Percentiles rank a stretch among this genome's conserved stretches.
phyloP scores from a whole-genome alignment of 202 grass and related monocot genomes.

The Elaeis oleifera region DNA sequence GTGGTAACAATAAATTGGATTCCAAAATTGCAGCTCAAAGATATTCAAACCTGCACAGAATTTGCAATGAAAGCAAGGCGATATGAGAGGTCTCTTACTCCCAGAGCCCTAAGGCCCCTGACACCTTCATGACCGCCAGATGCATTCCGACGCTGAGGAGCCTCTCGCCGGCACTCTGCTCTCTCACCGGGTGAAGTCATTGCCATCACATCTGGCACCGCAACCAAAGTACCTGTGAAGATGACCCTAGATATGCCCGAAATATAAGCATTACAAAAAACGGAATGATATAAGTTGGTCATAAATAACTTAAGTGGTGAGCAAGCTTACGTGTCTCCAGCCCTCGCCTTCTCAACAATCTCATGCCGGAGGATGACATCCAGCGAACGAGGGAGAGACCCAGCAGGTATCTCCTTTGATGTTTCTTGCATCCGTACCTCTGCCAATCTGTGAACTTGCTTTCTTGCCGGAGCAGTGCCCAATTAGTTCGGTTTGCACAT shows the following conservation, averaged over 20 bases:
- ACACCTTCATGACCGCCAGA: slow-evolving; percentile 78
- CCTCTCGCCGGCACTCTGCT: slow-evolving; percentile 86
- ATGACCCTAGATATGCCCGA: slow-evolving; percentile 44
- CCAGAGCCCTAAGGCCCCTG: slow-evolving; percentile 75
- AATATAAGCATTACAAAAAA: slow-evolving; percentile 4
- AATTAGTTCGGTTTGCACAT: slow-evolving; percentile 72
- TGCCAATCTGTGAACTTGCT: slow-evolving; percentile 99
- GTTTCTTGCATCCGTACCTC: slow-evolving; percentile 89
- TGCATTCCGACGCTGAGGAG: slow-evolving; percentile 64
- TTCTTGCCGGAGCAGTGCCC: slow-evolving; percentile 91
- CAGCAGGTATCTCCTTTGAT: slow-evolving; percentile 93
- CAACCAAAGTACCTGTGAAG: slow-evolving; percentile 81
- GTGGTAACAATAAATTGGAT: neutral
- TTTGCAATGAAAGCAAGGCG: slow-evolving; percentile 93
- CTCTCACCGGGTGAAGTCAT: slow-evolving; percentile 92
- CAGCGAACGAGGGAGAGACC: slow-evolving; percentile 83
- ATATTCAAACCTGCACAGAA: slow-evolving; percentile 56
- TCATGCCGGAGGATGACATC: slow-evolving; percentile 93
- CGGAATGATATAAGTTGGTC: neutral
- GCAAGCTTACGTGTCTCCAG: slow-evolving; percentile 83
- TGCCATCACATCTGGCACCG: slow-evolving; percentile 92
- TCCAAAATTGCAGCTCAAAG: slow-evolving; percentile 6
- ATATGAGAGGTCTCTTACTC: slow-evolving; percentile 93
- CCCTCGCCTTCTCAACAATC: slow-evolving; percentile 96
- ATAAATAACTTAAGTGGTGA: neutral